Evolutionary conservation across 805 yeast genomes (phyloP), one percentile per base, ranked within the genome.

Genomic region (Wickerhamomyces rabaulensis): DNA sequence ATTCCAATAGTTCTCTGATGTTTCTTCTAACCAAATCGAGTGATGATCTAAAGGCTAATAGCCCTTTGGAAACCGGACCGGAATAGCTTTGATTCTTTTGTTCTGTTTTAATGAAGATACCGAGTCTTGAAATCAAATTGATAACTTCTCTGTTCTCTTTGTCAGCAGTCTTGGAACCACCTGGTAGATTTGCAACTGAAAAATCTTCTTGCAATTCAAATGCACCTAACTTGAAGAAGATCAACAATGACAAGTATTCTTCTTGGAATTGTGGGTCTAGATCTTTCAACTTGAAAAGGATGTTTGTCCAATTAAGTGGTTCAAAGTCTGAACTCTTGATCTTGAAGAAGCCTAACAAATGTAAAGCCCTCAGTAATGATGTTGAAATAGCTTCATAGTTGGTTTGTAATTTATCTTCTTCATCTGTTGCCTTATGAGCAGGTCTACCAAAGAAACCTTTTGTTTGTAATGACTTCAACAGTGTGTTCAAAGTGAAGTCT

Each of bases 51-150:
- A 84, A 85, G 39, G 79, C 76, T 42, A 87, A 68, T 31, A 87
- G 68, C 35, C 78, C 75, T 53, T 83, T 77, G 16, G 88, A 85
- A 29, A 88, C 70, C 13, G 89, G 90, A 2, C 91, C 91, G 40
- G 76, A 75, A 65, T 79, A 82, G 42, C 75, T 78, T 36, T 70
- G 70, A 23, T 79, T 79, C 57, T 67, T 70, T 40, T 82, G 82
- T 5, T 73, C 69, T 3, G 74, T 57, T 17, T 72, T 65, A 35
- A 79, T 65, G 6, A 80, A 62, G 3, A 76, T 63, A 15, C 78
- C 66, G 10, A 81, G 62, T 51, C 84, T 74, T 8, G 80, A 63
- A 19, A 80, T 63, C 40, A 80, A 55, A 21, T 67, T 58, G 15
- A 74, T 67, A 10, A 69, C 62, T 25, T 61, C 49, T 9, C 65